Evolutionary conservation across 768 basidiomycete species (phyloP), one percentile per base, ranked within the genome.

Genomic region (Hypsizygus marmoreus): DNA sequence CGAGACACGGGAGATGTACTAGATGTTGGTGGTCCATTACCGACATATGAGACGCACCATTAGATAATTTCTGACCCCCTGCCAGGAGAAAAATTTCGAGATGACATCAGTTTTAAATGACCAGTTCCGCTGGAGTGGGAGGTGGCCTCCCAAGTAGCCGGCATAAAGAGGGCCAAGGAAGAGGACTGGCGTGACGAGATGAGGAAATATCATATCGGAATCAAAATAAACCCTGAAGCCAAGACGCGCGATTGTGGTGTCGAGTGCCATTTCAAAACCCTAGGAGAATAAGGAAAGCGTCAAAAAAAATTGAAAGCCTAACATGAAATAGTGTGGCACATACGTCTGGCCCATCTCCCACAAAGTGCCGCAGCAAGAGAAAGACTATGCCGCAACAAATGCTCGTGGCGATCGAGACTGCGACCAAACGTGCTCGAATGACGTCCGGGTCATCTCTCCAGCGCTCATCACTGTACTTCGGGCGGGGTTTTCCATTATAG

Each of bases 391-490:
- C 55, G 34, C 86, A 80, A 54, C 82, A 84, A 1, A 77, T 47
- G 0, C 79, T 31, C 1, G 89, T 91, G 32, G 86, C 84, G 20
- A 78, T 32, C 19, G 71, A 70, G 4, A 86, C 93, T 4, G 88
- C 86, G 12, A 73, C 58, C 42, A 97, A 67, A 16, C 95, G 75
- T 4, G 88, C 84, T n/a, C 76, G 74, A 49, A 98, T 93, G 4
- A 95, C 89, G 29, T 77, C 77, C 1, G 93, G 86, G 58, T 95
- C 88, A 60, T 97, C 87, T 50, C 95, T 76, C 79, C 81, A 84
- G 16, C 76, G 69, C 45, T 81, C 80, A 33, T 73, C 58, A 20
- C 45, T 52, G 22, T 59, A 25, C 38, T 64, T 64, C 22, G 30
- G 52, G 43, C 46, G 64, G 35, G 63, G 54, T 22, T 53, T 59